These are phyloP conservation scores for Fallopia convolvulus DNA, from an alignment of 148 eudicot genomes.

Conservation along the genomic window DNA sequence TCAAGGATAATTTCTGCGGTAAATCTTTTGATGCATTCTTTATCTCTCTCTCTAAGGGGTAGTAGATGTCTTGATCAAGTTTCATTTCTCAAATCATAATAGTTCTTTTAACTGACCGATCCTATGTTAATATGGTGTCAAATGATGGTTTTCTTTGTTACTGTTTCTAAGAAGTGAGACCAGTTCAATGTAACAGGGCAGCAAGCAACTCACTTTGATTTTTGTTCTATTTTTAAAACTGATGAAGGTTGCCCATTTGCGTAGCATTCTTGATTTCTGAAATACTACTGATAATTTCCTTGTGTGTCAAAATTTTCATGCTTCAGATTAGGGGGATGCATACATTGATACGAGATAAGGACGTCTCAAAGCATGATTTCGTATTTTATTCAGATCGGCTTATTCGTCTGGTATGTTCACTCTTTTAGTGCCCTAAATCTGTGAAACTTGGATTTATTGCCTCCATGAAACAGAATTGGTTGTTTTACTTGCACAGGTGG, in stretches of 20 bases:
- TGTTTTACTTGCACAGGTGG: conserved; percentile 52
- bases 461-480: neutral
- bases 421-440: neutral
- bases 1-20: neutral
- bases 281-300: neutral
- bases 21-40: neutral
- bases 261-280: neutral
- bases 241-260: neutral
- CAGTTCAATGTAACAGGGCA: neutral
- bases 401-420: conserved; percentile 69
- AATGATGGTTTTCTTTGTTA: neutral
- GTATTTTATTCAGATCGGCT: conserved; percentile 95
- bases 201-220: neutral
- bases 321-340: conserved; percentile 98
- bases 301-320: conserved; percentile 18
- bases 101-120: neutral
- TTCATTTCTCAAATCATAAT: neutral
- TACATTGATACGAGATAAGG: conserved; percentile 85
- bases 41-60: neutral
- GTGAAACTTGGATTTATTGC: neutral
- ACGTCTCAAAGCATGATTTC: conserved; percentile 91
- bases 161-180: neutral
- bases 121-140: neutral
- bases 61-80: neutral
- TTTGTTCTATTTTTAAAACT: neutral